Evolutionary conservation across 2,329 filamentous ascomycete species (phyloP).

Genomic region (Lasiodiplodia gonubiensis): DNA sequence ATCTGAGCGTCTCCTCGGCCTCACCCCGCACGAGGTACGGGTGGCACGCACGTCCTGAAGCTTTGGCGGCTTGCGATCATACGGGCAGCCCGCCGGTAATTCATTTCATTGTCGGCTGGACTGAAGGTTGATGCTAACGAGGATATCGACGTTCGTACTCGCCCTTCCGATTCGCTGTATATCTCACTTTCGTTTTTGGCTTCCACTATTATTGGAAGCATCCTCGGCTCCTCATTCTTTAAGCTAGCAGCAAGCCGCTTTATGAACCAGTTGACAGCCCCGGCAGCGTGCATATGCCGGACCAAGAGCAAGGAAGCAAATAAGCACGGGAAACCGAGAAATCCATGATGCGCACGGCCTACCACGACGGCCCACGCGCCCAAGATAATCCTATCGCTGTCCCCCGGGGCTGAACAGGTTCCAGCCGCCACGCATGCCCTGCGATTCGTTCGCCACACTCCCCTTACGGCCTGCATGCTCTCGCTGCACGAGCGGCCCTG

Average conservation of each 20-base stretch:
- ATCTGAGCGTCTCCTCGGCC: background rate
- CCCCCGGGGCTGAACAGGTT: too few relatives aligned
- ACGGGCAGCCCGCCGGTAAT: background rate
- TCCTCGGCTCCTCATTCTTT: background rate
- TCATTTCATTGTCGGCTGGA: background rate
- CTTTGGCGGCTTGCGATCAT: slow-evolving; percentile 4
- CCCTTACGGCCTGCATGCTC: slow-evolving; percentile 11
- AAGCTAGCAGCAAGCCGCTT: background rate
- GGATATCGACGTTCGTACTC: background rate
- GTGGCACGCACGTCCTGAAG: slow-evolving; percentile 6
- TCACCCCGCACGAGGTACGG: slow-evolving; percentile 12
- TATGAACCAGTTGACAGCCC: background rate
- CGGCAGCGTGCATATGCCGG: background rate
- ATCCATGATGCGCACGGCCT: slow-evolving; percentile 11
- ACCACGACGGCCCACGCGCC: slow-evolving; percentile 12
- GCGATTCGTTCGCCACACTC: background rate
- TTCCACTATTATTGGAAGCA: background rate
- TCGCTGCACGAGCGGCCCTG: background rate
- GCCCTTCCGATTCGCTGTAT: background rate
- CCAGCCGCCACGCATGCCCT: background rate
- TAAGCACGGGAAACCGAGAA: background rate
- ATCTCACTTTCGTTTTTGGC: background rate
- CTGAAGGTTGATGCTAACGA: background rate
- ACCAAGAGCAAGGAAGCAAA: background rate
- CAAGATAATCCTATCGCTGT: background rate